Evolutionary conservation across 2,329 filamentous ascomycete species (phyloP).

Genomic region (Diplodia mutila): DNA sequence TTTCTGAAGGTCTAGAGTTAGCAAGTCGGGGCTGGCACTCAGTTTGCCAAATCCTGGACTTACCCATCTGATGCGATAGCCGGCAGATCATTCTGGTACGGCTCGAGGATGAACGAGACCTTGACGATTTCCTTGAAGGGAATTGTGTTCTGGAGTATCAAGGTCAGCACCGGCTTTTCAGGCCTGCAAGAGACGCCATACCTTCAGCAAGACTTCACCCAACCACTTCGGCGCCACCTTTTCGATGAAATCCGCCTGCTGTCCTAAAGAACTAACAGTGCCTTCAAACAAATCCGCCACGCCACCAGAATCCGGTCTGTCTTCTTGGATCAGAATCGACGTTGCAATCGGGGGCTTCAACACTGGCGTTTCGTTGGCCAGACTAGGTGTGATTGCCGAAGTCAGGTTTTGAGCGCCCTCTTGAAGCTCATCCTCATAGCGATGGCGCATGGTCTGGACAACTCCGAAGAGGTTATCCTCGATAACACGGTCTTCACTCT

Average conservation of each 20-base stretch:
- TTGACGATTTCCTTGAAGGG: conserved; percentile 92
- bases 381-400: conserved; percentile 68
- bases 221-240: conserved; percentile 89
- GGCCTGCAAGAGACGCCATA: conserved; percentile 40
- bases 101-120: conserved; percentile 89
- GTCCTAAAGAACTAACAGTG: conserved; percentile 75
- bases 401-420: conserved; percentile 59
- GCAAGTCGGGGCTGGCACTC: neutral
- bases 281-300: conserved; percentile 88
- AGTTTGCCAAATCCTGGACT: conserved; percentile 32
- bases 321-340: conserved; percentile 67
- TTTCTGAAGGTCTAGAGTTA: conserved; percentile 55
- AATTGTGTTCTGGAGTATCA: conserved; percentile 66
- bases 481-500: conserved; percentile 69
- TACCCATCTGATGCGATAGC: conserved; percentile 70
- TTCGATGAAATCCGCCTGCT: conserved; percentile 81
- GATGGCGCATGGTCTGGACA: conserved; percentile 71
- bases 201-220: conserved; percentile 78
- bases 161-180: neutral
- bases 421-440: conserved; percentile 70
- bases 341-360: conserved; percentile 70
- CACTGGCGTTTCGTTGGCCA: conserved; percentile 75
- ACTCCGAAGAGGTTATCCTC: conserved; percentile 76
- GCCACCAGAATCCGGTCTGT: conserved; percentile 64
- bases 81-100: conserved; percentile 75